Conservation (phyloP, 805 yeast species). For the Metschnikowia chrysomelidarum region DNA sequence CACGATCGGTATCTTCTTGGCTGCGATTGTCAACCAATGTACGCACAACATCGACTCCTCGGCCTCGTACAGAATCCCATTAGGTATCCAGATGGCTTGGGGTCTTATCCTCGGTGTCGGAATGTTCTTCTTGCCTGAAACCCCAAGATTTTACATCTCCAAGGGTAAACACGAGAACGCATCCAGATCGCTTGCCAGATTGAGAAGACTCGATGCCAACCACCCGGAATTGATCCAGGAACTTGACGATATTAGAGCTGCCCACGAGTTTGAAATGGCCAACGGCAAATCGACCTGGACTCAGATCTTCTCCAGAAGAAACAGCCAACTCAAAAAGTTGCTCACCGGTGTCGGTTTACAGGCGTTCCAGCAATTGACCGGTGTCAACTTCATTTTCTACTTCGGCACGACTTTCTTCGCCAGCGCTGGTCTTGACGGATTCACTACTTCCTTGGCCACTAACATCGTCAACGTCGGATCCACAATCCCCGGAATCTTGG, state of each 20-base stretch:
- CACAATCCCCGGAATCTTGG: constrained; percentile 54
- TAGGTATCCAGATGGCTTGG: constrained; percentile 38
- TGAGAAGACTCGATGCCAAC: constrained; percentile 45
- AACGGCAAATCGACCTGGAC: constrained; percentile 49
- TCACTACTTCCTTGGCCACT: too few species aligned
- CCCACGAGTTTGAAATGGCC: constrained; percentile 64
- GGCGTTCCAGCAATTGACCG: too few species aligned
- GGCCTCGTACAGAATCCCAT: constrained; percentile 40
- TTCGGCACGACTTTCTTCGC: too few species aligned
- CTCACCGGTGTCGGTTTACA: constrained; percentile 66
- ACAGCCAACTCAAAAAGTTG: constrained; percentile 49
- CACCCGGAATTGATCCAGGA: constrained; percentile 67
- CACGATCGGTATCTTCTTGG: constrained; percentile 37
- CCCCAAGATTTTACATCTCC: constrained; percentile 37
- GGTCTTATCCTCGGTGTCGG: constrained; percentile 26
- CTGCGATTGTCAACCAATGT: constrained; percentile 36
- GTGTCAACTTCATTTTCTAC: too few species aligned
- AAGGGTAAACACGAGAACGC: constrained; percentile 25
- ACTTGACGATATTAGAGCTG: constrained; percentile 69
- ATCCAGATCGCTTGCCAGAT: constrained; percentile 27
- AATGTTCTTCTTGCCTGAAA: constrained; percentile 29
- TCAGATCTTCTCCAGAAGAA: constrained; percentile 60
- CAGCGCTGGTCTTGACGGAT: too few species aligned
- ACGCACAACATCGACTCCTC: constrained; percentile 30
- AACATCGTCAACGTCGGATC: too few species aligned